Base-by-base conservation (phyloP, 139 green algal species). In the Raphidocelis subcapitata region DNA sequence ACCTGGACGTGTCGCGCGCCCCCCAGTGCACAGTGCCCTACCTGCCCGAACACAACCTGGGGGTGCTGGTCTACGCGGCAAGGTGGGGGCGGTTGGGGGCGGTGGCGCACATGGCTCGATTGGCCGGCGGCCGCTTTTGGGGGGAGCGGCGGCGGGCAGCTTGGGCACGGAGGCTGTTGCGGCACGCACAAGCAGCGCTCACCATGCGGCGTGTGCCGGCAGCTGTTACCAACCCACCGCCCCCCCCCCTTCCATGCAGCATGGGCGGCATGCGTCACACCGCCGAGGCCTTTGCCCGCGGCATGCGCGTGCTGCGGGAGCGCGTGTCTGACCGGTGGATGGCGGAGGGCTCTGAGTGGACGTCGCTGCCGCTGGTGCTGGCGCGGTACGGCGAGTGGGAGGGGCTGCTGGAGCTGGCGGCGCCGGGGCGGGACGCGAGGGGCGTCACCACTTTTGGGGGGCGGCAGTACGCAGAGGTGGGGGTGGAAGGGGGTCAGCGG, bases 51-150 rank as follows among this genome's bases (percentile, higher is more conserved):
- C 79, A 84, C 57, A 73, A 77, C 76, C 54, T 74, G 0, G 59
- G 84, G 33, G 80, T 90, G 78, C 65, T 90, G 28, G 61, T 90
- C 18, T 86, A 81, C 61, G 77, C 76, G 18, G 84, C 84, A 16
- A 78, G 51, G 69, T 75, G 57, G 29, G 69, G 49, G 5, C 10
- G 10, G n/a, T n/a, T n/a, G n/a, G n/a, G n/a, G n/a, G n/a, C n/a
- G n/a, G n/a, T n/a, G n/a, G n/a, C n/a, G n/a, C n/a, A n/a, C n/a
- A n/a, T n/a, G n/a, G n/a, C n/a, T n/a, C n/a, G n/a, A n/a, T n/a
- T n/a, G n/a, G n/a, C n/a, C n/a, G n/a, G n/a, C n/a, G n/a, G n/a
- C n/a, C n/a, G n/a, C n/a, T n/a, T n/a, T n/a, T n/a, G n/a, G n/a
- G n/a, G n/a, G n/a, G n/a, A n/a, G n/a, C n/a, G n/a, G n/a, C n/a